These are phyloP conservation scores for Sarocladiaceae sp. DNA, from an alignment of 2,329 filamentous ascomycete genomes.

Conservation along the genomic window DNA sequence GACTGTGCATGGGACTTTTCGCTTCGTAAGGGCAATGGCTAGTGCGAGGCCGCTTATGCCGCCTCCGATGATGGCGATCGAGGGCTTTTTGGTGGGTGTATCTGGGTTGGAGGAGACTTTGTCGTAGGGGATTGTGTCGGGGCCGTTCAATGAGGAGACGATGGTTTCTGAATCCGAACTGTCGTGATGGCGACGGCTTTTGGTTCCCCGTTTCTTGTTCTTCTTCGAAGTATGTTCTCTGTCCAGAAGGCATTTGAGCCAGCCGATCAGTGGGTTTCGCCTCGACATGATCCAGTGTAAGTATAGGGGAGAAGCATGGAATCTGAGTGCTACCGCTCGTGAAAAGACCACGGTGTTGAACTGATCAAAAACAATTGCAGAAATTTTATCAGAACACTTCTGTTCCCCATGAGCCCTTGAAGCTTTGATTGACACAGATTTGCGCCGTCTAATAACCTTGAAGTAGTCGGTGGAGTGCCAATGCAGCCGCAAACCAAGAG, in stretches of 20 bases:
- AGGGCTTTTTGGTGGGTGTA: background rate
- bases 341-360: too few species aligned
- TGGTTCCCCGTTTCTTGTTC: background rate
- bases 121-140: constrained; percentile 3
- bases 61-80: constrained; percentile 10
- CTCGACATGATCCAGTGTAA: constrained; percentile 2
- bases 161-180: constrained; percentile 4
- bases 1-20: constrained; percentile 1
- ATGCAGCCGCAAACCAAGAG: too few species aligned
- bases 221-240: constrained; percentile 5
- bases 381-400: too few species aligned
- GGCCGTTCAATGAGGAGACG: constrained; percentile 4
- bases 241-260: constrained; percentile 2
- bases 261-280: constrained; percentile 2
- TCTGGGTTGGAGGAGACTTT: too few species aligned
- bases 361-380: too few species aligned
- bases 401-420: too few species aligned
- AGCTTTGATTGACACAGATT: too few species aligned
- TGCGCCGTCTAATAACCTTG: too few species aligned
- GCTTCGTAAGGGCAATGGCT: constrained; percentile 3
- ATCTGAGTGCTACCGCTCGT: too few species aligned
- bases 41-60: constrained; percentile 10
- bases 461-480: too few species aligned
- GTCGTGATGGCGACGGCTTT: background rate
- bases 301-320: too few species aligned